Evolutionary conservation across 2,329 filamentous ascomycete genomes (phyloP), one percentile per base, ranked within the genome.

Genomic region (Fusarium clavum): DNA sequence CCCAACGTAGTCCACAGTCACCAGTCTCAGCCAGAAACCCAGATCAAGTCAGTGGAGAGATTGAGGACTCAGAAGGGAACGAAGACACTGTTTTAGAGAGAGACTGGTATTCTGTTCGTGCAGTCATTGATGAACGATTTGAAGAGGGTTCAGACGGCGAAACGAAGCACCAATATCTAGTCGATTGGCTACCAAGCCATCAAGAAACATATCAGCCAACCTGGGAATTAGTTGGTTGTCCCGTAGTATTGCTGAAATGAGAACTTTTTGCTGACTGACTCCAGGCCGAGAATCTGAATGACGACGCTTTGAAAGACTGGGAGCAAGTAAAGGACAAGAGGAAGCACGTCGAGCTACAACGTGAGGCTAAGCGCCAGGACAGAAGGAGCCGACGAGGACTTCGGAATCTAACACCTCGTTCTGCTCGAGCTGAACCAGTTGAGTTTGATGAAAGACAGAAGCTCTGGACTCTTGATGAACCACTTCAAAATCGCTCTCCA

Each of bases 141-240:
- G n/a, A 47, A 13, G 49, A 53, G 34, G 34, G 18, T 29, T 53
- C 49, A 43, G 34, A 67, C 40, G 71, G 70, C 40, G 30, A 64
- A 8, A 75, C 73, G 29, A 62, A 63, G 38, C 66, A 75, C 16
- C 70, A 80, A 58, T 83, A 81, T 46, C 65, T 81, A 20, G 77
- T 83, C 16, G 77, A 81, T 58, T 83, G 81, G 81, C 79, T 79
- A 55, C 74, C 78, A 63, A 70, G 79, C 53, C 55, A 61, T 6
- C 80, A 79, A 5, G 79, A 80, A 58, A 27, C 57, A 16, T 81
- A 79, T 61, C 29, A 62, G 29, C 76, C 79, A 27, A 76, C 76
- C 53, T 83, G 81, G 80, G 78, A 79, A 64, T 34, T 70, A 62
- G 71, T 70, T 41, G 48, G 66, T 58, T 40, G 29, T 40, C 22